Percentiles rank a stretch among this genome's conserved stretches.
phyloP scores from a whole-genome alignment of 441 rosid genomes.

The Brassica hybrid region DNA sequence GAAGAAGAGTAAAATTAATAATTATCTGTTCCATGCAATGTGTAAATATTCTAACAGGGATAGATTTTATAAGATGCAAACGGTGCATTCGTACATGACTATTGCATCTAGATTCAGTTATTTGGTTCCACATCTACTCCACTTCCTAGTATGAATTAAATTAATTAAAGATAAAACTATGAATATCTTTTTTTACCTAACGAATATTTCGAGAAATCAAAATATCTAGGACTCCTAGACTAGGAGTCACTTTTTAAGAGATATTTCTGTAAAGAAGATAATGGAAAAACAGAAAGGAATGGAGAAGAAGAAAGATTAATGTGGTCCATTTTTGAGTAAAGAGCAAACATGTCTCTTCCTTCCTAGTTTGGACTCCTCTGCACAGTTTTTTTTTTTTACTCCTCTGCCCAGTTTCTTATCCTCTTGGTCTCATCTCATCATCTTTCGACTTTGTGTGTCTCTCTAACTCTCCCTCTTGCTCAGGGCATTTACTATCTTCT shows the following conservation, averaged over 20 bases:
- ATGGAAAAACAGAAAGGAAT: slow-evolving; percentile 8
- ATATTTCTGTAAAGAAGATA: slow-evolving; percentile 29
- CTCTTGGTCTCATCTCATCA: slow-evolving; percentile 16
- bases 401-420: slow-evolving; percentile 38
- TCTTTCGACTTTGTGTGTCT: slow-evolving; percentile 34
- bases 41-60: neutral
- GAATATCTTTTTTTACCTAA: neutral
- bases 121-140: too few species aligned
- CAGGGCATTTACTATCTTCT: slow-evolving; percentile 24
- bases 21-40: neutral
- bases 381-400: slow-evolving; percentile 5
- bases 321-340: slow-evolving; percentile 41
- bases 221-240: neutral
- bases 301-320: slow-evolving; percentile 31
- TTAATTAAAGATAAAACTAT: neutral
- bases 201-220: neutral
- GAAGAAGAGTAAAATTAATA: slow-evolving; percentile 2
- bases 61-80: too few species aligned
- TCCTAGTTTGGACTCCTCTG: slow-evolving; percentile 39
- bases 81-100: too few species aligned
- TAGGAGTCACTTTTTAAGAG: neutral
- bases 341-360: slow-evolving; percentile 41
- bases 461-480: slow-evolving; percentile 28
- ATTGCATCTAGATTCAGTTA: too few species aligned
- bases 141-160: too few species aligned